Conservation (phyloP, 257 asterid genomes). For the Buddleja alternifolia region DNA sequence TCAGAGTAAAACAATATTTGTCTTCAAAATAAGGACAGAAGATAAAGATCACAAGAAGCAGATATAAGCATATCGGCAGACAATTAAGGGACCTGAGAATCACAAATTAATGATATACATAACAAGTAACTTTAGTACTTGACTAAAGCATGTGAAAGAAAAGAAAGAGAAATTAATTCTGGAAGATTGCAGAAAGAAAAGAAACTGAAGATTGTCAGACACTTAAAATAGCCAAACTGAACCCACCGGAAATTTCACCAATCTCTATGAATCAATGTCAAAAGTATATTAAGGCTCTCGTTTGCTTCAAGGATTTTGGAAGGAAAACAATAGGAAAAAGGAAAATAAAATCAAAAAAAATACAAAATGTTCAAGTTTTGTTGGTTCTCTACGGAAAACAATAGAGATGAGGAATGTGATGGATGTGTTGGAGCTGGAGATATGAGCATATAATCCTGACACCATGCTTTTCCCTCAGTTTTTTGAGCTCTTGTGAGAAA, state of each 20-base stretch:
- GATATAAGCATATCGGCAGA: neutral
- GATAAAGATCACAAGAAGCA: conserved; percentile 25
- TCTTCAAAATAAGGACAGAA: conserved; percentile 20
- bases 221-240: conserved; percentile 9
- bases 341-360: too few species aligned
- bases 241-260: conserved; percentile 17
- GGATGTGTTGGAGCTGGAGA: too few species aligned
- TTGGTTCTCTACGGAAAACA: too few species aligned
- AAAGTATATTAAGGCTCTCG: too few species aligned
- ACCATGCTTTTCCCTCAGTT: too few species aligned
- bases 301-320: too few species aligned
- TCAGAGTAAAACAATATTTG: conserved; percentile 1
- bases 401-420: too few species aligned
- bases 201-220: conserved; percentile 5
- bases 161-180: neutral
- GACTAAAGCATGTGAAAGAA: conserved; percentile 12
- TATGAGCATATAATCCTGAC: too few species aligned
- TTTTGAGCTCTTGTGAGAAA: too few species aligned
- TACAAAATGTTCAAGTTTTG: too few species aligned
- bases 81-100: neutral
- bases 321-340: too few species aligned
- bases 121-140: neutral
- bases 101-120: conserved; percentile 5
- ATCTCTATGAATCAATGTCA: conserved; percentile 6
- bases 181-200: neutral